Conservation (phyloP, 495 filamentous ascomycete genomes). For the Aspergillus campestris region DNA sequence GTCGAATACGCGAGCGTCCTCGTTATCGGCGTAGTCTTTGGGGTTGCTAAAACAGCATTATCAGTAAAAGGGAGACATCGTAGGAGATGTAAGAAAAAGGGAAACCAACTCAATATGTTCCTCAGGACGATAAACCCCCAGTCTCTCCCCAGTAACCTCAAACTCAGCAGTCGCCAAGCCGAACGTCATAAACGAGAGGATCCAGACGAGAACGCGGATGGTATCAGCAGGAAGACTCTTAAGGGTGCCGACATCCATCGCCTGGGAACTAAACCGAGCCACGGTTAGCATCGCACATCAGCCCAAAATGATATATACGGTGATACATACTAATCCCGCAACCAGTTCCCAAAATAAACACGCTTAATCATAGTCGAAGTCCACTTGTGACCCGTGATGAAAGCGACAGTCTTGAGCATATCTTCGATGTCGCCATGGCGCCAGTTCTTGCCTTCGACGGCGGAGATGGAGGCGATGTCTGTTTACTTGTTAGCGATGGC, state of each 20-base stretch:
- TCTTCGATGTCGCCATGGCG: constrained; percentile 98
- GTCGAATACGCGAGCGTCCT: constrained; percentile 80
- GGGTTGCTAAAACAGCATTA: no score
- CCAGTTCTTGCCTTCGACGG: constrained; percentile 92
- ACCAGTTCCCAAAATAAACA: constrained; percentile 75
- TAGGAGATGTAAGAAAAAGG: not conserved
- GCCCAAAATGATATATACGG: not conserved
- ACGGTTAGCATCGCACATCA: not conserved
- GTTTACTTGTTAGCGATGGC: constrained; percentile 1
- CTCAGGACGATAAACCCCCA: constrained; percentile 89
- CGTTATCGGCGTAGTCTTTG: constrained; percentile 81
- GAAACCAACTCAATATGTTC: constrained; percentile 70
- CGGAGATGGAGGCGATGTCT: constrained; percentile 86
- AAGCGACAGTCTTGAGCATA: constrained; percentile 80
- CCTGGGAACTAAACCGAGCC: constrained; percentile 59
- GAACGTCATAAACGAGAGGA: constrained; percentile 85
- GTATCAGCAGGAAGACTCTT: constrained; percentile 84
- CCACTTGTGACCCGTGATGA: constrained; percentile 90
- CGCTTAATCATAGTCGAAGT: constrained; percentile 80
- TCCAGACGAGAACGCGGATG: constrained; percentile 84
- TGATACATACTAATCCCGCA: constrained; percentile 37
- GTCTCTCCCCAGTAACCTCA: constrained; percentile 84
- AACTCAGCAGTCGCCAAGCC: constrained; percentile 97
- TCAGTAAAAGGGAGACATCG: constrained; percentile 22
- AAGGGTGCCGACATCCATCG: constrained; percentile 84